Percentiles rank a stretch among this genome's conserved stretches.
These are phyloP conservation scores for Paecilomyces sp. DNA, from an alignment of 2,329 filamentous ascomycete species.

Conservation along the genomic window DNA sequence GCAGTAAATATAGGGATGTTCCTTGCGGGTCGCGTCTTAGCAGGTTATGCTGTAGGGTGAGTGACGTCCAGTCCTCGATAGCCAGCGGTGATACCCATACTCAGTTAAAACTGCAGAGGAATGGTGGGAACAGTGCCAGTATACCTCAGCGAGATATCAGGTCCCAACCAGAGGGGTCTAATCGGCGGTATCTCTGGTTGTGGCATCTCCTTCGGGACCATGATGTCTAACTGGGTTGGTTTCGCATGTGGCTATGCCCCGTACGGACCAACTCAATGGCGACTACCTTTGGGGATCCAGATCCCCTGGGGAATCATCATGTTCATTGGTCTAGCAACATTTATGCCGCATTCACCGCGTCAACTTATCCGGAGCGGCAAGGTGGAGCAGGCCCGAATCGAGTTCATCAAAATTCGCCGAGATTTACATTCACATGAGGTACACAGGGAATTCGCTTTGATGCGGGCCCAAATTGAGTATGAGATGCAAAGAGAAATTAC, in stretches of 20 bases:
- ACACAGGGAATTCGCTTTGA: constrained; percentile 47
- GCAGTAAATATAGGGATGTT: constrained; percentile 51
- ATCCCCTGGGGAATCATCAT: constrained; percentile 51
- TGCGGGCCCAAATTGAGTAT: constrained; percentile 49
- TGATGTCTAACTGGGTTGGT: constrained; percentile 52
- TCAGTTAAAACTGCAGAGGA: constrained; percentile 23
- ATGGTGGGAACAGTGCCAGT: constrained; percentile 48
- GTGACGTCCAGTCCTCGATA: constrained; percentile 3
- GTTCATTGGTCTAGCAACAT: constrained; percentile 47
- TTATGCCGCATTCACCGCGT: constrained; percentile 51
- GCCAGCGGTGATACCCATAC: background rate
- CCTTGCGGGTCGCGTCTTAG: constrained; percentile 42
- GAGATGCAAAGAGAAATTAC: constrained; percentile 51
- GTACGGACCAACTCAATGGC: constrained; percentile 49
- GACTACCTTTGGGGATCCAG: constrained; percentile 48
- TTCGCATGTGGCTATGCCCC: constrained; percentile 49
- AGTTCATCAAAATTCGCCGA: constrained; percentile 43
- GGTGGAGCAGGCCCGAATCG: constrained; percentile 40
- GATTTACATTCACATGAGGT: constrained; percentile 40
- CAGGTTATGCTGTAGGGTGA: constrained; percentile 42
- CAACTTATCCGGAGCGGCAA: constrained; percentile 47
- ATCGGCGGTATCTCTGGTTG: constrained; percentile 49
- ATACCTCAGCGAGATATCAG: constrained; percentile 49
- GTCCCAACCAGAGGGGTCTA: constrained; percentile 43
- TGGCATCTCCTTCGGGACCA: constrained; percentile 50